A percentile compares a stretch with the other conserved stretches of the same genome.
These are phyloP conservation scores for Talaromyces sp. DNA, from an alignment of 2,329 filamentous ascomycete genomes.

Conservation along the genomic window DNA sequence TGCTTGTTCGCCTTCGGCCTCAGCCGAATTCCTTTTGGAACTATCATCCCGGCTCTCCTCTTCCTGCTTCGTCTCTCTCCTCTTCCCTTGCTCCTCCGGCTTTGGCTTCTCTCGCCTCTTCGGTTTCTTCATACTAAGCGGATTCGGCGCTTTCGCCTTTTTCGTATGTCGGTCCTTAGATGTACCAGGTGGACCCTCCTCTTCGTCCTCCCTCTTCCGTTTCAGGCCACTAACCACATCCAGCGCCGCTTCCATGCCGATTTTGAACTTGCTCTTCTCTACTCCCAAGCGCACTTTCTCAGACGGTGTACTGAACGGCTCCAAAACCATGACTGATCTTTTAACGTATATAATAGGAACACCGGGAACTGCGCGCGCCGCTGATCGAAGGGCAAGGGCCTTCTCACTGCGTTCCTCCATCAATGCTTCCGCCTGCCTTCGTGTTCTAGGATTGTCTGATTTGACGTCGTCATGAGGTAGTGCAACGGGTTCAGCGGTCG, in stretches of 20 bases:
- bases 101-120: conserved; percentile 35
- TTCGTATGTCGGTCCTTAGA: conserved; percentile 25
- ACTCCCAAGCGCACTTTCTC: conserved; percentile 41
- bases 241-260: conserved; percentile 36
- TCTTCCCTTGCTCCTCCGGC: conserved; percentile 18
- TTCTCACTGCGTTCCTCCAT: conserved; percentile 32
- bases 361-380: conserved; percentile 44
- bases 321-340: conserved; percentile 49
- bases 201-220: conserved; percentile 26
- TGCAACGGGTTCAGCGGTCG: conserved; percentile 39
- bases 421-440: conserved; percentile 33
- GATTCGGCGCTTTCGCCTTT: conserved; percentile 46
- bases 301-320: conserved; percentile 45
- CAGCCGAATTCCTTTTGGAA: conserved; percentile 19
- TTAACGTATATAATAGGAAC: conserved; percentile 51
- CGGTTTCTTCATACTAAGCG: conserved; percentile 47
- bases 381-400: conserved; percentile 34
- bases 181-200: conserved; percentile 22
- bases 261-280: conserved; percentile 47
- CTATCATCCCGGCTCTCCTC: conserved; percentile 18
- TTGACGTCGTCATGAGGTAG: conserved; percentile 15
- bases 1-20: conserved; percentile 5
- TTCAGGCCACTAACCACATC: conserved; percentile 33
- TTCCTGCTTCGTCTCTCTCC: conserved; percentile 21
- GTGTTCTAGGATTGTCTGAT: conserved; percentile 25